Evolutionary conservation across 495 filamentous ascomycete genomes (phyloP).

Genomic region (Aspergillus coremiiformis): DNA sequence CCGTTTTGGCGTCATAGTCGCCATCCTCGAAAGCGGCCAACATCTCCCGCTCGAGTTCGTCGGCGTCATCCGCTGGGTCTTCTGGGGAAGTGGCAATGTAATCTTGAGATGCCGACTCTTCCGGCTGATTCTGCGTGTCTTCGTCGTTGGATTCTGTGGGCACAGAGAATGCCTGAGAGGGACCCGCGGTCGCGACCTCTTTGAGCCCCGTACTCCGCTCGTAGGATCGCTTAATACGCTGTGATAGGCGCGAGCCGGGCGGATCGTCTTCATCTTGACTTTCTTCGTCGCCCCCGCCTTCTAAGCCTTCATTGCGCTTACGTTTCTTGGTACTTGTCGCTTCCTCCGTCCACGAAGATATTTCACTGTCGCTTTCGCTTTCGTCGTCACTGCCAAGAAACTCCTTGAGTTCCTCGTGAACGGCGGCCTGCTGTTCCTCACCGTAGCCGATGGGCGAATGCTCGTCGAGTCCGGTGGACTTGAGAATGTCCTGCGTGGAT

Average conservation of each 20-base stretch:
- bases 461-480: slow-evolving; percentile 26
- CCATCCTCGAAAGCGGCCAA: slow-evolving; percentile 56
- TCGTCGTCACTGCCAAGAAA: slow-evolving; percentile 66
- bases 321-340: slow-evolving; percentile 30
- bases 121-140: slow-evolving; percentile 23
- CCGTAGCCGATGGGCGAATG: slow-evolving; percentile 35
- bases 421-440: slow-evolving; percentile 39
- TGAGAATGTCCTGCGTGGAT: slow-evolving; percentile 39
- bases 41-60: slow-evolving; percentile 60
- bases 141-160: slow-evolving; percentile 46
- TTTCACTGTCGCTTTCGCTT: slow-evolving; percentile 42
- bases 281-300: slow-evolving; percentile 25
- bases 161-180: slow-evolving; percentile 41
- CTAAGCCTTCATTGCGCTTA: slow-evolving; percentile 31
- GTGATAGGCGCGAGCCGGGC: slow-evolving; percentile 34
- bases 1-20: slow-evolving; percentile 29
- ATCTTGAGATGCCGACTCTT: slow-evolving; percentile 6
- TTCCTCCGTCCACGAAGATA: slow-evolving; percentile 25
- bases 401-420: slow-evolving; percentile 69
- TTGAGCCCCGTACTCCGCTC: slow-evolving; percentile 41
- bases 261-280: slow-evolving; percentile 28
- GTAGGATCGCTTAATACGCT: slow-evolving; percentile 45
- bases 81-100: slow-evolving; percentile 19
- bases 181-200: slow-evolving; percentile 38
- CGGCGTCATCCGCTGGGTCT: slow-evolving; percentile 45